Conservation (phyloP, 768 basidiomycete species). For the Lenzites betulinus region DNA sequence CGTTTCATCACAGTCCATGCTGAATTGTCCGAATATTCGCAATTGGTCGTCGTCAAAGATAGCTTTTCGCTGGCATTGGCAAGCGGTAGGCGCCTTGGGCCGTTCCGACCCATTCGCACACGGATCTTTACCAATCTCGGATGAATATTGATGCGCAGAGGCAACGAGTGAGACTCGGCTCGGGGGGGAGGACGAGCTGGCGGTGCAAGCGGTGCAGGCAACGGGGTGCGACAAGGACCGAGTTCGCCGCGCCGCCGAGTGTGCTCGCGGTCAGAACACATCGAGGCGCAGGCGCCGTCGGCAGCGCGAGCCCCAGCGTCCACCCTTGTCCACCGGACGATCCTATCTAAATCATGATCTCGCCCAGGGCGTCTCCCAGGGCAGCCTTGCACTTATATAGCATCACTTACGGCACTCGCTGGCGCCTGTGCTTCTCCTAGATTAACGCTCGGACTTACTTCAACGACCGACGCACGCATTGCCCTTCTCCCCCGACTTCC, state of each 20-base stretch:
- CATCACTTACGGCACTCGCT: conserved; percentile 4
- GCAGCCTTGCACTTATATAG: conserved; percentile 9
- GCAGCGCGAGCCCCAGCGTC: conserved; percentile 5
- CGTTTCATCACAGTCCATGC: conserved; percentile 7
- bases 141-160: conserved; percentile 9
- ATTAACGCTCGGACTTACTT: conserved; percentile 24
- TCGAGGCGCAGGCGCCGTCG: conserved; percentile 1
- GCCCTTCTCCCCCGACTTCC: conserved; percentile 1
- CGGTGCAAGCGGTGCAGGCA: conserved; percentile 21
- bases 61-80: neutral
- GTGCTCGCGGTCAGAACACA: neutral
- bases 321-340: conserved; percentile 4
- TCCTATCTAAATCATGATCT: conserved; percentile 22
- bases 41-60: conserved; percentile 6
- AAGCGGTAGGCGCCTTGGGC: conserved; percentile 4
- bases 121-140: conserved; percentile 20
- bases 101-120: neutral
- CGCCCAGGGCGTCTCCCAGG: conserved; percentile 1
- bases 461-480: conserved; percentile 7
- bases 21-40: conserved; percentile 1
- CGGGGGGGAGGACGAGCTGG: conserved; percentile 3
- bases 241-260: conserved; percentile 6
- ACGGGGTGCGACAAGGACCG: neutral
- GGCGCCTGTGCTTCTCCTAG: conserved; percentile 16
- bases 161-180: neutral